These are phyloP conservation scores for Fusarium anthophilum DNA, from an alignment of 2,329 filamentous ascomycete genomes.

Conservation along the genomic window DNA sequence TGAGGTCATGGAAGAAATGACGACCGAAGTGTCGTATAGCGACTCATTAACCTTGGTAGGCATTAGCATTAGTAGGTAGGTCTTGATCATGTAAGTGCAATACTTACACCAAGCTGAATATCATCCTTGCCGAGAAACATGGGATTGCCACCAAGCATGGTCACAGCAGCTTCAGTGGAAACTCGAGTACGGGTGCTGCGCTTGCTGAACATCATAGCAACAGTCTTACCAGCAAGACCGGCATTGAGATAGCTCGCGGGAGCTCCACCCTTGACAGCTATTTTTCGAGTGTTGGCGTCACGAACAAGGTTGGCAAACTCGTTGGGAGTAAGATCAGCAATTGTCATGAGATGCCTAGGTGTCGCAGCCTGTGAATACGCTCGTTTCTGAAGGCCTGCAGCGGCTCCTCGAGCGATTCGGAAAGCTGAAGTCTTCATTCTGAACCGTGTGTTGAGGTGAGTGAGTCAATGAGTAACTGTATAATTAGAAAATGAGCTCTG, in stretches of 20 bases:
- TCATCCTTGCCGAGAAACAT: conserved; percentile 98
- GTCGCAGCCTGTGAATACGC: conserved; percentile 53
- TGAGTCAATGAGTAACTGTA: background rate
- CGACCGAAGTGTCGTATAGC: conserved; percentile 88
- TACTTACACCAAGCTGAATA: conserved; percentile 85
- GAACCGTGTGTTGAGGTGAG: background rate
- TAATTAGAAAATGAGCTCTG: background rate
- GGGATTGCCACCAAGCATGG: conserved; percentile 87
- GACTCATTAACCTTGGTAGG: conserved; percentile 81
- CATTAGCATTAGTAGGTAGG: background rate
- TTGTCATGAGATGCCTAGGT: conserved; percentile 90
- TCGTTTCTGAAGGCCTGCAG: conserved; percentile 52
- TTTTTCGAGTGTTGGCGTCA: conserved; percentile 82
- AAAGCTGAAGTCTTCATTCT: conserved; percentile 49
- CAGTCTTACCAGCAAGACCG: conserved; percentile 77
- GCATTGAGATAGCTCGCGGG: conserved; percentile 65
- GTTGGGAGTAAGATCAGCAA: conserved; percentile 80
- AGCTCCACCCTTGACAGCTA: conserved; percentile 74
- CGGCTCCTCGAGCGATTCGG: conserved; percentile 47
- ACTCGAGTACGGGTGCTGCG: conserved; percentile 92
- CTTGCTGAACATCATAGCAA: conserved; percentile 98
- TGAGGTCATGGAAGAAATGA: conserved; percentile 93
- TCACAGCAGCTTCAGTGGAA: conserved; percentile 90
- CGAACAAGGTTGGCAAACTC: conserved; percentile 86
- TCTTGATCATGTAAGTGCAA: background rate